Conservation (phyloP, 306 rosid genomes). For the Trichosanthes cucumerina region DNA sequence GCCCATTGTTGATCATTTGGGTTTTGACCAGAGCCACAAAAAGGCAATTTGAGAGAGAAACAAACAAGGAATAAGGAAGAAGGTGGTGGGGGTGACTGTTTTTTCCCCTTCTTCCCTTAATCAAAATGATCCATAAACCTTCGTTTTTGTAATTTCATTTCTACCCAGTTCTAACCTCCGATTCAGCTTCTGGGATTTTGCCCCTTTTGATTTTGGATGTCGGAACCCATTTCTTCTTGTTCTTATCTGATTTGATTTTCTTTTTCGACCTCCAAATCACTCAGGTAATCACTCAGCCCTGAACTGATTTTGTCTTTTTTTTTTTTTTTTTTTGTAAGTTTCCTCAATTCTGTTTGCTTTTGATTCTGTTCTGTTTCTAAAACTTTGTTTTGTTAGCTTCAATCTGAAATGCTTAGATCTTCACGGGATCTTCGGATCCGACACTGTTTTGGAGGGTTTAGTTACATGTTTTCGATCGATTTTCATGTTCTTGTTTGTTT, state of each 20-base stretch:
- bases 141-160: not conserved
- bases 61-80: not conserved
- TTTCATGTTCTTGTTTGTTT: not conserved
- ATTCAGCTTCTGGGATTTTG: not conserved
- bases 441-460: not conserved
- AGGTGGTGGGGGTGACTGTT: not conserved
- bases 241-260: not conserved
- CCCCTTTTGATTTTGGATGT: not conserved
- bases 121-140: not conserved
- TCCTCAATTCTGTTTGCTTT: not conserved
- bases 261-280: not conserved
- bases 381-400: not conserved
- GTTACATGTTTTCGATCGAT: not conserved
- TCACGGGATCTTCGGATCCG: conserved; percentile 5
- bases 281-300: conserved; percentile 2
- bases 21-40: not conserved
- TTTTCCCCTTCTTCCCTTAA: not conserved
- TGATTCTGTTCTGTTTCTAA: not conserved
- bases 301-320: not conserved
- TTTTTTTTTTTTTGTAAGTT: not conserved
- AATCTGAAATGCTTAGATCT: conserved; percentile 1
- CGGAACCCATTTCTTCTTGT: not conserved
- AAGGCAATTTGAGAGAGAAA: not conserved
- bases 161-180: not conserved
- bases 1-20: not conserved